Evolutionary conservation across 805 yeast genomes (phyloP), one percentile per base, ranked within the genome.

Genomic region (Teunomyces pallodes): DNA sequence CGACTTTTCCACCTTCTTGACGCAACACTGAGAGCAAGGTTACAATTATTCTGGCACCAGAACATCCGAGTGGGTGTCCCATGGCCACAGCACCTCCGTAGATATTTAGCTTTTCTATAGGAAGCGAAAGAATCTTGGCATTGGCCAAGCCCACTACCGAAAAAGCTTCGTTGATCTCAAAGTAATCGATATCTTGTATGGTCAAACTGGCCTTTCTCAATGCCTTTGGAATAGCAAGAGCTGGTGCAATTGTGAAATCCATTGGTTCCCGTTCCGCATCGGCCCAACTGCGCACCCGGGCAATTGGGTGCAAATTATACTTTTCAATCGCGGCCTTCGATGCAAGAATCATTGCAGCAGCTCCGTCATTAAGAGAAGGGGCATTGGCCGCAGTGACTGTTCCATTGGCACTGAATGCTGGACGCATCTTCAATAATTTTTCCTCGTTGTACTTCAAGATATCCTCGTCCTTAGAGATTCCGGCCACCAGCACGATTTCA

Each of bases 341-440:
- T 45, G 89, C 94, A 56, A 94, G 79, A 39, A 94, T 76, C 32
- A 94, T 81, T 43, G 98, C 98, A 48, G 98, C 97, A 67, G 89
- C 98, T 72, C 99, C 99, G 70, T 94, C 99, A 70, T 92, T 94
- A 61, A 94, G 77, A 63, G 95, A 90, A 26, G 97, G 90, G 26
- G 98, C 96, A 68, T 94, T 95, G 59, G 97, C 95, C 17, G 96
- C 98, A 35, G 99, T 92, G 52, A 94, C 92, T 36, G 97, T 88
- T 66, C 98, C 99, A 58, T 86, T 84, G 63, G 90, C 97, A 72
- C 81, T 84, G 84, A 94, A 94, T 35, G 90, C 98, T 46, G 99
- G 83, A 76, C 97, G 87, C 27, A 98, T 97, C 49, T 85, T 45
- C 65, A 79, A 82, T 59, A 94, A 75, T 67, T 81, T 90, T 36